phyloP scores from a whole-genome alignment of 306 rosid species.

The Prunus persica region DNA sequence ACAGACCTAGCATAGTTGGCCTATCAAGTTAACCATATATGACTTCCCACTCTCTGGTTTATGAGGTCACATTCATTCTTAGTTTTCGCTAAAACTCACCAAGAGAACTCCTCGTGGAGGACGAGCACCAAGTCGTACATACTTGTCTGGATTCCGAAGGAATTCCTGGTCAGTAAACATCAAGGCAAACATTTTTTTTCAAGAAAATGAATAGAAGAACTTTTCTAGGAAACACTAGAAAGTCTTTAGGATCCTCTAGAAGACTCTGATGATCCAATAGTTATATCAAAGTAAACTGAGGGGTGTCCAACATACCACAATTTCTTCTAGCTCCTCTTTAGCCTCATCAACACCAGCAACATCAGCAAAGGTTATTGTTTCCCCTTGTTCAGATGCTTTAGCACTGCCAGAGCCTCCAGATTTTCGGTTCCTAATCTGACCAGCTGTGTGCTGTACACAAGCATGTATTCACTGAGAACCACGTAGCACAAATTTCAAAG shows the following conservation, averaged over 20 bases:
- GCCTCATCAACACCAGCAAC: conserved; percentile 99
- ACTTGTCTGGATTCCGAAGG: conserved; percentile 95
- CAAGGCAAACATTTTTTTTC: background rate
- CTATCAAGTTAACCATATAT: background rate
- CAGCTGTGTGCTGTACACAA: conserved; percentile 72
- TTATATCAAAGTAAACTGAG: conserved; percentile 14
- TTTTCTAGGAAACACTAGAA: conserved; percentile 7
- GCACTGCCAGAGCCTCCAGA: conserved; percentile 71
- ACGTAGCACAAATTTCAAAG: conserved; percentile 4
- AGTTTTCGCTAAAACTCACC: conserved; percentile 60
- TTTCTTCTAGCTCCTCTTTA: conserved; percentile 98
- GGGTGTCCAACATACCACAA: conserved; percentile 73
- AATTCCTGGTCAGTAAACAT: conserved; percentile 76
- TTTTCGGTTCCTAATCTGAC: conserved; percentile 86
- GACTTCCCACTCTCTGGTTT: conserved; percentile 12
- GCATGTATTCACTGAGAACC: conserved; percentile 38
- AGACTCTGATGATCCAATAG: conserved; percentile 2
- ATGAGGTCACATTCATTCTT: conserved; percentile 1
- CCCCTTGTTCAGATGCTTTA: conserved; percentile 83
- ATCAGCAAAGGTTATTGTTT: conserved; percentile 82
- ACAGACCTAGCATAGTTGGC: background rate
- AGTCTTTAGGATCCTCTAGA: conserved; percentile 28
- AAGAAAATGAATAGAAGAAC: background rate
- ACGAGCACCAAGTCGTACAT: conserved; percentile 90
- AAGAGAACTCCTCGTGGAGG: conserved; percentile 99